phyloP scores from a whole-genome alignment of 768 basidiomycete species.

The Dacryopinax spathularia region DNA sequence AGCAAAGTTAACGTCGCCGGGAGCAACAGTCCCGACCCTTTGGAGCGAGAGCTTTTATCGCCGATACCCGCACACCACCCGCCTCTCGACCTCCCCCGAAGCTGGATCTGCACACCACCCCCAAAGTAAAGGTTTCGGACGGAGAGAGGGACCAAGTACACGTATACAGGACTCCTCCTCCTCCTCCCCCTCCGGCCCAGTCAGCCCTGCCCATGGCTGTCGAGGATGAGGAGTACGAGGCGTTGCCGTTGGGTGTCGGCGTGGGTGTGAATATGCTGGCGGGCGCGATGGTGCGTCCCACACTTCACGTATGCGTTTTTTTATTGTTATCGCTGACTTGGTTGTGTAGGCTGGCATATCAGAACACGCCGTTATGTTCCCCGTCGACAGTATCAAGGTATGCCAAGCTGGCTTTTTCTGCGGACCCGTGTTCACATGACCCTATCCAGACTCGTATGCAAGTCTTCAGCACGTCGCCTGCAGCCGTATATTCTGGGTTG shows the following conservation, averaged over 20 bases:
- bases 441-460: conserved; percentile 87
- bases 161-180: not conserved
- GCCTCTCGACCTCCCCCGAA: not conserved
- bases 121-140: not conserved
- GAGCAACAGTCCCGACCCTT: not conserved
- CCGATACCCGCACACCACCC: not conserved
- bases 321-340: conserved; percentile 4
- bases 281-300: conserved; percentile 68
- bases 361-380: conserved; percentile 98
- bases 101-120: not conserved
- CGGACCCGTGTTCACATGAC: conserved; percentile 4
- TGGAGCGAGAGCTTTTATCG: not conserved
- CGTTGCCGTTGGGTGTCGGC: conserved; percentile 59
- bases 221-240: conserved; percentile 52
- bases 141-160: not conserved
- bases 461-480: conserved; percentile 75
- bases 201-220: conserved; percentile 23
- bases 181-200: not conserved
- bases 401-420: not conserved
- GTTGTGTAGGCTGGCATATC: conserved; percentile 79
- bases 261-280: conserved; percentile 92
- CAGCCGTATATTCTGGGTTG: conserved; percentile 75
- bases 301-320: not conserved
- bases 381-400: conserved; percentile 96
- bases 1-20: not conserved